phyloP scores from a whole-genome alignment of 805 yeast species.

The Cyberlindnera xylosilytica region DNA sequence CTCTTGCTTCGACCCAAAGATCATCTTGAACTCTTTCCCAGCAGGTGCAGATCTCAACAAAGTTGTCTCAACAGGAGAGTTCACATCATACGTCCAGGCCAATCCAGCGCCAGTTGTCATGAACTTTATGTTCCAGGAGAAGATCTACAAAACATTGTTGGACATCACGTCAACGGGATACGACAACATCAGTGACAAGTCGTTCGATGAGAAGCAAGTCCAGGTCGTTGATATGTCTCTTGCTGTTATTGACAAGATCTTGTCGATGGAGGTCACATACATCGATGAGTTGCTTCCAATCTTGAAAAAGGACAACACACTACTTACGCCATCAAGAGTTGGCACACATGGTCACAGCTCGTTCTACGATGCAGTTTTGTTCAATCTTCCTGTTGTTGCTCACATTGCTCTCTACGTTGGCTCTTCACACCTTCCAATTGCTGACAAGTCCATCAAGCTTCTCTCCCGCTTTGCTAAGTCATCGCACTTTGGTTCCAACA shows the following conservation, averaged over 20 bases:
- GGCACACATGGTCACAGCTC: slow-evolving; percentile 62
- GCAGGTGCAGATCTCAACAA: slow-evolving; percentile 48
- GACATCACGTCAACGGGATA: slow-evolving; percentile 54
- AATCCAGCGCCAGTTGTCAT: slow-evolving; percentile 70
- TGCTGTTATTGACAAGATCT: slow-evolving; percentile 39
- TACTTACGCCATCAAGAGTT: slow-evolving; percentile 31
- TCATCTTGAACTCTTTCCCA: slow-evolving; percentile 51
- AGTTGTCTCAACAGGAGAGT: slow-evolving; percentile 41
- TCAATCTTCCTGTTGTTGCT: slow-evolving; percentile 68
- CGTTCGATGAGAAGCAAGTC: slow-evolving; percentile 32
- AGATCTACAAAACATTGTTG: slow-evolving; percentile 54
- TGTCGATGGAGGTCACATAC: slow-evolving; percentile 58
- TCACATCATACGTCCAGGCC: slow-evolving; percentile 50
- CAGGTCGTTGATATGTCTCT: slow-evolving; percentile 40
- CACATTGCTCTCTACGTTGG: slow-evolving; percentile 77
- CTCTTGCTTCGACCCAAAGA: slow-evolving; percentile 47
- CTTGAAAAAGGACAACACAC: slow-evolving; percentile 36
- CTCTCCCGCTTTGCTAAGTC: slow-evolving; percentile 48
- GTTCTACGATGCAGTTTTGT: slow-evolving; percentile 69
- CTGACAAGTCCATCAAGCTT: slow-evolving; percentile 50
- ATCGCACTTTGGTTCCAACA: slow-evolving; percentile 40
- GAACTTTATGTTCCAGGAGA: slow-evolving; percentile 59
- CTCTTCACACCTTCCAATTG: slow-evolving; percentile 45
- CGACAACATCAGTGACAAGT: slow-evolving; percentile 47
- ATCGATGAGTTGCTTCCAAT: slow-evolving; percentile 52